Evolutionary conservation across 495 filamentous ascomycete genomes (phyloP).

Genomic region (Hyaloscypha hepaticicola): DNA sequence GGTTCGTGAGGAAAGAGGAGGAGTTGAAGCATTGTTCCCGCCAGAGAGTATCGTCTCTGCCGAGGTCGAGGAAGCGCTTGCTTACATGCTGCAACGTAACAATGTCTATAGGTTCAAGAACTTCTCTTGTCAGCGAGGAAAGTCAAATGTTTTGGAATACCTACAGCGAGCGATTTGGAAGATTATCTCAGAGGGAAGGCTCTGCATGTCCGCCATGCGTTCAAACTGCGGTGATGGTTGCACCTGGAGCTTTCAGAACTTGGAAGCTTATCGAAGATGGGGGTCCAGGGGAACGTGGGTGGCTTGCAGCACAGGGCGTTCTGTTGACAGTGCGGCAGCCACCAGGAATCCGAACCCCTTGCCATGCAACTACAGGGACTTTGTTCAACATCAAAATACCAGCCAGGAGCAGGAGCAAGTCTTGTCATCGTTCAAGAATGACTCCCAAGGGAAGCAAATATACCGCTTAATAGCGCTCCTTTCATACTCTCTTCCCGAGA

Average conservation of each 20-base stretch:
- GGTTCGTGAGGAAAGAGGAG: constrained; percentile 54
- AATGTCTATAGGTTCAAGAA: constrained; percentile 66
- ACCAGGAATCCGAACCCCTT: background rate
- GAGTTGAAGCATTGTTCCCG: constrained; percentile 69
- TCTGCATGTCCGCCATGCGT: constrained; percentile 25
- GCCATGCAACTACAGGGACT: background rate
- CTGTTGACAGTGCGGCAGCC: background rate
- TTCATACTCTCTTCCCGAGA: too few species aligned
- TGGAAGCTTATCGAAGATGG: constrained; percentile 3
- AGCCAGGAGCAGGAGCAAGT: too few species aligned
- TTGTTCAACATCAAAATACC: too few species aligned
- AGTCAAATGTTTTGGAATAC: background rate
- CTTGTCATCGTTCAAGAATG: too few species aligned
- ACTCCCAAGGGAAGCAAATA: too few species aligned
- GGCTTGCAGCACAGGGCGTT: background rate
- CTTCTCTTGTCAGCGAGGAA: constrained; percentile 40
- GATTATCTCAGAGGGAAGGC: constrained; percentile 31
- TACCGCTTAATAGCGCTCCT: too few species aligned
- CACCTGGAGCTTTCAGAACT: background rate
- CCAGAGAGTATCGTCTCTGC: constrained; percentile 77
- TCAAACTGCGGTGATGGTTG: background rate
- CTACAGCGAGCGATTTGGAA: constrained; percentile 30
- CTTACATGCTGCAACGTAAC: constrained; percentile 71
- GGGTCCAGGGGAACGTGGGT: background rate
- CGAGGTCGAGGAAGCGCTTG: constrained; percentile 62